These are phyloP conservation scores for Fusarium pseudograminearum DNA, from an alignment of 2,329 filamentous ascomycete species.

Conservation along the genomic window DNA sequence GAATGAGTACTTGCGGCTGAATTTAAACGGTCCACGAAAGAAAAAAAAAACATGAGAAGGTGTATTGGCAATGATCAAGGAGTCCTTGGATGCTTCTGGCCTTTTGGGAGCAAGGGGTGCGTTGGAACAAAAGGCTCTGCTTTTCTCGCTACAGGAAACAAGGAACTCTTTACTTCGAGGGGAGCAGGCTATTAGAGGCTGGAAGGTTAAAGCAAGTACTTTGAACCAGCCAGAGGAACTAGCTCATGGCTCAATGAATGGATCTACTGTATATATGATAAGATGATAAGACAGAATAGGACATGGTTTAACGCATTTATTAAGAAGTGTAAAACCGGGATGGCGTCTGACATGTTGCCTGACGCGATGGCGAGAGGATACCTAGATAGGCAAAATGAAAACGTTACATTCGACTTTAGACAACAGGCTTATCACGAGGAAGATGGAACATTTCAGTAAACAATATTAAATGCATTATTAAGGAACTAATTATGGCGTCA, in stretches of 20 bases:
- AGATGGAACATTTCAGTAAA: not conserved
- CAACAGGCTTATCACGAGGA: not conserved
- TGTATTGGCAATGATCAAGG: conserved; percentile 10
- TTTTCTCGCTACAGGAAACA: conserved; percentile 15
- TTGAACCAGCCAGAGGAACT: conserved; percentile 22
- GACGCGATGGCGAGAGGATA: not conserved
- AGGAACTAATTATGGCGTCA: not conserved
- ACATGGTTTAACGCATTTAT: conserved; percentile 2
- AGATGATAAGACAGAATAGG: conserved; percentile 16
- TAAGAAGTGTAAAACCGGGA: not conserved
- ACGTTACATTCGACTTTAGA: not conserved
- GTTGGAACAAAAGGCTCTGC: conserved; percentile 25
- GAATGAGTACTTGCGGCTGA: conserved; percentile 20
- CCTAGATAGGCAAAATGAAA: not conserved
- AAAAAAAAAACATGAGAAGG: conserved; percentile 18
- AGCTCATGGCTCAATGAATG: conserved; percentile 3
- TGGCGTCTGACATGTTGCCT: no score
- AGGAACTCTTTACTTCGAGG: conserved; percentile 24
- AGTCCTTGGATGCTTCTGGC: conserved; percentile 10
- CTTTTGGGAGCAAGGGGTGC: conserved; percentile 28
- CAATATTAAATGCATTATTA: not conserved
- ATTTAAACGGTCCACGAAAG: conserved; percentile 18
- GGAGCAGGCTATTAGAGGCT: conserved; percentile 39
- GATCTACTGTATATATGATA: conserved; percentile 26
- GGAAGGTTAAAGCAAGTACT: conserved; percentile 36